Conservation (phyloP, 805 yeast genomes). For the Phaffomyces opuntiae region DNA sequence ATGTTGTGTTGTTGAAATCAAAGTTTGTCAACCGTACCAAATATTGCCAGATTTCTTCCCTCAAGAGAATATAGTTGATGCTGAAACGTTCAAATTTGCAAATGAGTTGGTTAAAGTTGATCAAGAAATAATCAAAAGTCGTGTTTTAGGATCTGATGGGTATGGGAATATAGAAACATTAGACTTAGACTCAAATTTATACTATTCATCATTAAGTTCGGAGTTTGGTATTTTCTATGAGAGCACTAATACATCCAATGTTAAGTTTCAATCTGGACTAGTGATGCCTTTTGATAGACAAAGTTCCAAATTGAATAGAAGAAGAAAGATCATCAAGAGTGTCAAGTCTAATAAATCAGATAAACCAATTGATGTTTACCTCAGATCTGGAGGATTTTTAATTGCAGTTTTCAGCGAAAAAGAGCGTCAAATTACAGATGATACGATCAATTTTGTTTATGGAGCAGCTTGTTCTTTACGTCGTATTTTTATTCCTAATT, state of each 20-base stretch:
- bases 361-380: constrained; percentile 34
- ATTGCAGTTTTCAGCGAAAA: constrained; percentile 38
- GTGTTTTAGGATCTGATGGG: constrained; percentile 40
- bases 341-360: constrained; percentile 5
- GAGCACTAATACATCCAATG: constrained; percentile 20
- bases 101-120: constrained; percentile 30
- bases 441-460: constrained; percentile 37
- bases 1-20: constrained; percentile 45
- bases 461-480: constrained; percentile 42
- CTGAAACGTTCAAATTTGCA: constrained; percentile 35
- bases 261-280: constrained; percentile 40
- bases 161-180: constrained; percentile 11
- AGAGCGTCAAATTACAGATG: constrained; percentile 25
- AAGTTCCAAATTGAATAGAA: constrained; percentile 38
- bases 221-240: constrained; percentile 45
- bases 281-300: constrained; percentile 46
- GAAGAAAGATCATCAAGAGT: constrained; percentile 18
- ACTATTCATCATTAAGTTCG: constrained; percentile 39
- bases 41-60: constrained; percentile 40
- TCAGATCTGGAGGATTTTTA: constrained; percentile 46
- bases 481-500: constrained; percentile 31
- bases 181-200: constrained; percentile 30
- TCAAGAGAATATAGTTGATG: constrained; percentile 34
- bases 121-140: constrained; percentile 35
- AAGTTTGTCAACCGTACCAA: constrained; percentile 39